Conservation (phyloP, 1,139 yeast species). For the Arxiozyma telluris region DNA sequence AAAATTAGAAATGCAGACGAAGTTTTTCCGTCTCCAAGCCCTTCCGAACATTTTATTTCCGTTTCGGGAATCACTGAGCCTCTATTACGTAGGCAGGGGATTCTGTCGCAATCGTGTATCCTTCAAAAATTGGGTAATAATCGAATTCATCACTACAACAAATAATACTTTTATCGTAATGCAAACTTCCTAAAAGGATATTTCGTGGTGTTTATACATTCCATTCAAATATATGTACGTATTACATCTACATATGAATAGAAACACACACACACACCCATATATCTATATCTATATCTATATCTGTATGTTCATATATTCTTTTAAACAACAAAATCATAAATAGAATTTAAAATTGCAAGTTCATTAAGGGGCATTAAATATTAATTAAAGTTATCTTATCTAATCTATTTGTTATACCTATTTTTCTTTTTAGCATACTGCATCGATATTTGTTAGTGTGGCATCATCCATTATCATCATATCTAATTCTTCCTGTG, state of each 20-base stretch:
- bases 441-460: neutral
- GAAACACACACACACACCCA: neutral
- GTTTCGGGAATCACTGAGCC: neutral
- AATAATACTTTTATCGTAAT: too few relatives aligned
- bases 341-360: neutral
- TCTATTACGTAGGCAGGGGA: neutral
- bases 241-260: neutral
- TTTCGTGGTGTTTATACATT: neutral
- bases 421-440: neutral
- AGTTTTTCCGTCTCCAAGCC: neutral
- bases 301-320: too few relatives aligned
- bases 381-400: neutral
- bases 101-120: neutral
- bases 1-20: neutral
- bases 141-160: neutral
- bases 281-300: neutral
- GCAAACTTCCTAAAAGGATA: neutral
- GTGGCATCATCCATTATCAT: constrained; percentile 3
- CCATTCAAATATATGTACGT: neutral
- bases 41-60: neutral
- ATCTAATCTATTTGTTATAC: neutral
- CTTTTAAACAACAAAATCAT: neutral
- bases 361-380: constrained; percentile 1
- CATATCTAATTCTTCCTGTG: constrained; percentile 16
- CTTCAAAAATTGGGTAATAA: too few relatives aligned